Conservation (phyloP, 495 filamentous ascomycete species). For the Aspergillus panamensis region DNA sequence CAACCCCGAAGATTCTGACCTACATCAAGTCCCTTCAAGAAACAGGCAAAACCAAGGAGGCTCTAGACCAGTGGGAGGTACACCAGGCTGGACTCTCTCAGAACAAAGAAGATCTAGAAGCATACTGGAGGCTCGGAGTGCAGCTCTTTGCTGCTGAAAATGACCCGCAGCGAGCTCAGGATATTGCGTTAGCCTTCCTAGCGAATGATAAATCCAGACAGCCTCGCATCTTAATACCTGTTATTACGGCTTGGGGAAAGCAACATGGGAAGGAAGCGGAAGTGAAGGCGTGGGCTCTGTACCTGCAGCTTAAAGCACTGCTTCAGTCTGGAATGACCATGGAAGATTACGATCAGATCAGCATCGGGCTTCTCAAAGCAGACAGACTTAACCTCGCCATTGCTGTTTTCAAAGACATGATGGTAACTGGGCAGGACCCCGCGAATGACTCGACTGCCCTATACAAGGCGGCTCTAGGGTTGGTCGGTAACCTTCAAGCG, state of each 20-base stretch:
- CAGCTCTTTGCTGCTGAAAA: slow-evolving; percentile 59
- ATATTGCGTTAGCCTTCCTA: slow-evolving; percentile 58
- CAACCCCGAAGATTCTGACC: slow-evolving; percentile 55
- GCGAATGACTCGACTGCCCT: slow-evolving; percentile 47
- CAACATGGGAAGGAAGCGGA: slow-evolving; percentile 36
- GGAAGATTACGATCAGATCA: slow-evolving; percentile 70
- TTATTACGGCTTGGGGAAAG: slow-evolving; percentile 49
- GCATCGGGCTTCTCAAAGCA: slow-evolving; percentile 57
- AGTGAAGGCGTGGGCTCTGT: slow-evolving; percentile 63
- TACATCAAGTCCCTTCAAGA: slow-evolving; percentile 63
- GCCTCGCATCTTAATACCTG: slow-evolving; percentile 61
- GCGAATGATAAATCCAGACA: slow-evolving; percentile 46
- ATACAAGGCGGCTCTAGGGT: slow-evolving; percentile 43
- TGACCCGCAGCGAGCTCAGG: slow-evolving; percentile 60
- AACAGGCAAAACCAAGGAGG: slow-evolving; percentile 54
- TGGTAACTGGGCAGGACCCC: slow-evolving; percentile 58
- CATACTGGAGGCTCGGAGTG: slow-evolving; percentile 67
- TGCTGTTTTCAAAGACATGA: slow-evolving; percentile 79
- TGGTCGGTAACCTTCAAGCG: slow-evolving; percentile 46
- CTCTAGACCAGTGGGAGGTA: slow-evolving; percentile 63
- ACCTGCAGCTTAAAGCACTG: slow-evolving; percentile 56
- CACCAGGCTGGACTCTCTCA: slow-evolving; percentile 50
- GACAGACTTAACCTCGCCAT: slow-evolving; percentile 60
- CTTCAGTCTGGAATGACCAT: slow-evolving; percentile 62
- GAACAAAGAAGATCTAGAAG: slow-evolving; percentile 46